phyloP scores from a whole-genome alignment of 768 basidiomycete genomes.

The Trametes cubensis region DNA sequence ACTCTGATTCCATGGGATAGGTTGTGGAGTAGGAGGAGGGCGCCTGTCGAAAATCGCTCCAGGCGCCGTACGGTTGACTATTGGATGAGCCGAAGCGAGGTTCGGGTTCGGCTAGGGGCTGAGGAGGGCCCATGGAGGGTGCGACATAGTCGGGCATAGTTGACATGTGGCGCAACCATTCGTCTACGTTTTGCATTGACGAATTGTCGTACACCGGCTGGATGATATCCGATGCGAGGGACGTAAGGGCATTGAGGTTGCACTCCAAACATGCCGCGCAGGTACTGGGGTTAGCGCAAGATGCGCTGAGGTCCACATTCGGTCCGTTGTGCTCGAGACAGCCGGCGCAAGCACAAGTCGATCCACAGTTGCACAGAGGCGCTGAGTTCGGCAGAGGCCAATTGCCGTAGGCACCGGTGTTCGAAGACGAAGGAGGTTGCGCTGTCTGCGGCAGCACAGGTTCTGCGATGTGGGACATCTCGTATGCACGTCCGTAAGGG shows the following conservation, averaged over 20 bases:
- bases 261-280: constrained; percentile 64
- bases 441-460: too few relatives aligned
- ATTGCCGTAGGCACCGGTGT: too few relatives aligned
- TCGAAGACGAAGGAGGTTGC: not conserved
- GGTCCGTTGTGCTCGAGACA: constrained; percentile 56
- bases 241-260: constrained; percentile 55
- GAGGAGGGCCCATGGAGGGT: constrained; percentile 3
- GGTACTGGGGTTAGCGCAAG: constrained; percentile 41
- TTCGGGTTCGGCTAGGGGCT: constrained; percentile 9
- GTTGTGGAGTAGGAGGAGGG: constrained; percentile 23
- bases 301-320: constrained; percentile 33
- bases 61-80: constrained; percentile 26
- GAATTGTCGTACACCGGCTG: constrained; percentile 44
- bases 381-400: constrained; percentile 37
- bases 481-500: constrained; percentile 72
- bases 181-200: constrained; percentile 51
- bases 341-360: constrained; percentile 64
- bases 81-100: constrained; percentile 22
- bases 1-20: constrained; percentile 26
- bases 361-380: constrained; percentile 64
- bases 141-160: constrained; percentile 35
- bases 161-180: constrained; percentile 61
- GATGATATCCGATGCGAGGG: constrained; percentile 43
- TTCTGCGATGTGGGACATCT: constrained; percentile 45
- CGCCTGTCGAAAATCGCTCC: constrained; percentile 21